These are phyloP conservation scores for Leishmania tropica DNA, from an alignment of 208 protist species.

Conservation along the genomic window DNA sequence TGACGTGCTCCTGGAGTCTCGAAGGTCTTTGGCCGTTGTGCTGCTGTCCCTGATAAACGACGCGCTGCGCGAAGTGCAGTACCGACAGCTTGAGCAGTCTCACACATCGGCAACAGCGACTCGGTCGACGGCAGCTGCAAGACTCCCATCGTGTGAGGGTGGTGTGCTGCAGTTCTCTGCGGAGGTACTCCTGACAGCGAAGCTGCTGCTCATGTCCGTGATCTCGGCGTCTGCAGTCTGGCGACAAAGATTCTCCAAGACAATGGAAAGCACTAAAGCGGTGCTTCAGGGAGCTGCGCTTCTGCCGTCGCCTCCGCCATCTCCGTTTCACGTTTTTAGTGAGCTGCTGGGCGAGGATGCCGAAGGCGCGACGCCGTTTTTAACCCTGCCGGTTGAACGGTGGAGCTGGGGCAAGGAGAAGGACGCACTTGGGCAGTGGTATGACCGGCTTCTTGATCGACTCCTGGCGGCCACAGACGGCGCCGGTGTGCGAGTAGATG, in stretches of 20 bases:
- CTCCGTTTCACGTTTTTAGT: conserved; percentile 4
- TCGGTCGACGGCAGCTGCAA: not conserved
- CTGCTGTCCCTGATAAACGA: conserved; percentile 65
- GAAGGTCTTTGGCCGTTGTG: conserved; percentile 36
- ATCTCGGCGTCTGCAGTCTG: conserved; percentile 40
- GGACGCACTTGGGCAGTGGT: conserved; percentile 47
- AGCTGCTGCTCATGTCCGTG: conserved; percentile 52
- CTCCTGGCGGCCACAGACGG: conserved; percentile 13
- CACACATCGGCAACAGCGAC: not conserved
- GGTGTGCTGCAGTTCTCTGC: conserved; percentile 13
- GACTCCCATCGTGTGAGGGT: not conserved
- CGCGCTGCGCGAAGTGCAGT: conserved; percentile 55
- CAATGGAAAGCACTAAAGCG: not conserved
- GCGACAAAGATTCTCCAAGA: conserved; percentile 12
- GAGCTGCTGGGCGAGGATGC: conserved; percentile 15
- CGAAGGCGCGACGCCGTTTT: conserved; percentile 3
- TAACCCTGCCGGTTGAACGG: conserved; percentile 35
- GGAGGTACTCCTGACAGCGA: conserved; percentile 43
- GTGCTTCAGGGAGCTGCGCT: not conserved
- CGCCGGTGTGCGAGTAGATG: conserved; percentile 18
- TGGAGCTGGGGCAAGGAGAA: conserved; percentile 32
- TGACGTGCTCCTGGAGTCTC: conserved; percentile 15
- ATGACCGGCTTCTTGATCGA: conserved; percentile 38
- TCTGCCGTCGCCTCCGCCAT: not conserved
- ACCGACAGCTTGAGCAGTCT: conserved; percentile 40